phyloP scores from a whole-genome alignment of 2,329 filamentous ascomycete genomes.

The Bipolaris gigantea region DNA sequence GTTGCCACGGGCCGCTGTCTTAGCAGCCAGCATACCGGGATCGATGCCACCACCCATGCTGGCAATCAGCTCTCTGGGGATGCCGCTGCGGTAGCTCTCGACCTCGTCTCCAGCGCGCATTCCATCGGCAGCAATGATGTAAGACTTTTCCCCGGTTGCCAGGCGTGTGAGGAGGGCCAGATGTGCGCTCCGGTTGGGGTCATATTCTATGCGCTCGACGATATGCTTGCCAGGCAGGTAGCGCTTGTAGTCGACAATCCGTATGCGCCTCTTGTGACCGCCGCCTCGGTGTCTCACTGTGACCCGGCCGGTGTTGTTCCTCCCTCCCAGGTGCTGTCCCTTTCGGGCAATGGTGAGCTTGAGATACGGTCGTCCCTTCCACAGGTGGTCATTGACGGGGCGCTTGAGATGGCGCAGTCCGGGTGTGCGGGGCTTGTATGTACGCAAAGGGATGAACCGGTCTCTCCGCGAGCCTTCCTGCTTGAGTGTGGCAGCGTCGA shows the following conservation, averaged over 20 bases:
- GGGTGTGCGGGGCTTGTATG: slow-evolving; percentile 91
- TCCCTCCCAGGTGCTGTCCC: slow-evolving; percentile 87
- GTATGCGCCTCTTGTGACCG: slow-evolving; percentile 87
- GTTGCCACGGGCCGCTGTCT: slow-evolving; percentile 92
- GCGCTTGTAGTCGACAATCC: slow-evolving; percentile 86
- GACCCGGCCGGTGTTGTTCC: slow-evolving; percentile 83
- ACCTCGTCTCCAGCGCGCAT: slow-evolving; percentile 89
- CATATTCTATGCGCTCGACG: slow-evolving; percentile 94
- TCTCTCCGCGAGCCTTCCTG: slow-evolving; percentile 36
- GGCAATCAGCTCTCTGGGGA: slow-evolving; percentile 81
- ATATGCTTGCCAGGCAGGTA: slow-evolving; percentile 77
- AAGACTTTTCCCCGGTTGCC: slow-evolving; percentile 74
- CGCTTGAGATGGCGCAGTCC: slow-evolving; percentile 89
- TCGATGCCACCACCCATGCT: slow-evolving; percentile 93
- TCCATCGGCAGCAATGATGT: slow-evolving; percentile 94
- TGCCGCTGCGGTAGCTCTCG: slow-evolving; percentile 87
- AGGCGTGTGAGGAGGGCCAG: slow-evolving; percentile 83
- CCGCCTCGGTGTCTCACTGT: slow-evolving; percentile 92
- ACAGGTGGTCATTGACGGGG: slow-evolving; percentile 93
- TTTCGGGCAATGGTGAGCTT: slow-evolving; percentile 89
- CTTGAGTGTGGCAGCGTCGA: slow-evolving; percentile 27
- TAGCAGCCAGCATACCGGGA: slow-evolving; percentile 92
- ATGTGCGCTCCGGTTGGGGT: slow-evolving; percentile 89
- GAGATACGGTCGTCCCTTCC: slow-evolving; percentile 85
- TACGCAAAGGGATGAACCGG: slow-evolving; percentile 62